Evolutionary conservation across 1,139 yeast species (phyloP).

Genomic region (Pichia kudriavzevii): DNA sequence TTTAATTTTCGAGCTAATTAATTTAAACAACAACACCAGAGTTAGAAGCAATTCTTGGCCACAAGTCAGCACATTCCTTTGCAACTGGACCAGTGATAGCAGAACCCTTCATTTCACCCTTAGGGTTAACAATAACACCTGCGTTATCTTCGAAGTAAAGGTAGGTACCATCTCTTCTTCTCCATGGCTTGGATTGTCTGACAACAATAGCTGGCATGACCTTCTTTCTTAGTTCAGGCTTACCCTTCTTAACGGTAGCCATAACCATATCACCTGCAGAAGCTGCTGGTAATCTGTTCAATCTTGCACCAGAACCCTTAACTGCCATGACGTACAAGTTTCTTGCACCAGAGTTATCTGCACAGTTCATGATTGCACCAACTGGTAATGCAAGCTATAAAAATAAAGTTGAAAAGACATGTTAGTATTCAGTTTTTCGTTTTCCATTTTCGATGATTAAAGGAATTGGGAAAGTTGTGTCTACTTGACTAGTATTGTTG

Average conservation of each 20-base stretch:
- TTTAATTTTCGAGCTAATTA: conserved; percentile 15
- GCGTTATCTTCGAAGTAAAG: conserved; percentile 99
- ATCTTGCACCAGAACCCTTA: conserved; percentile 99
- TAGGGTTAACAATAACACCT: conserved; percentile 99
- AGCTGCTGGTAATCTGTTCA: conserved; percentile 99
- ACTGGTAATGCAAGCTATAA: conserved; percentile 93
- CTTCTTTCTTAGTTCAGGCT: conserved; percentile 99
- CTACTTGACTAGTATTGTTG: too few relatives aligned
- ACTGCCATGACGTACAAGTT: conserved; percentile 98
- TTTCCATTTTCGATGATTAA: neutral
- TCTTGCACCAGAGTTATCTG: conserved; percentile 99
- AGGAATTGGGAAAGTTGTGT: too few relatives aligned
- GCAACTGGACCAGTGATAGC: conserved; percentile 99
- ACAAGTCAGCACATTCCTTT: conserved; percentile 99
- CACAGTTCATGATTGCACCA: conserved; percentile 99
- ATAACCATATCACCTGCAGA: conserved; percentile 99
- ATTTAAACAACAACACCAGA: conserved; percentile 99
- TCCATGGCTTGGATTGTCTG: conserved; percentile 99
- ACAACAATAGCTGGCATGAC: conserved; percentile 99
- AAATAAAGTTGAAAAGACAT: conserved; percentile 2
- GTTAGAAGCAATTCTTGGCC: conserved; percentile 99
- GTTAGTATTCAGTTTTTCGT: conserved; percentile 19
- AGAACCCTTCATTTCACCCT: conserved; percentile 99
- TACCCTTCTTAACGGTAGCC: conserved; percentile 99
- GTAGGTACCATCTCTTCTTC: conserved; percentile 99